These are phyloP conservation scores for Acacia concinna DNA, from an alignment of 331 rosid species.

Conservation along the genomic window DNA sequence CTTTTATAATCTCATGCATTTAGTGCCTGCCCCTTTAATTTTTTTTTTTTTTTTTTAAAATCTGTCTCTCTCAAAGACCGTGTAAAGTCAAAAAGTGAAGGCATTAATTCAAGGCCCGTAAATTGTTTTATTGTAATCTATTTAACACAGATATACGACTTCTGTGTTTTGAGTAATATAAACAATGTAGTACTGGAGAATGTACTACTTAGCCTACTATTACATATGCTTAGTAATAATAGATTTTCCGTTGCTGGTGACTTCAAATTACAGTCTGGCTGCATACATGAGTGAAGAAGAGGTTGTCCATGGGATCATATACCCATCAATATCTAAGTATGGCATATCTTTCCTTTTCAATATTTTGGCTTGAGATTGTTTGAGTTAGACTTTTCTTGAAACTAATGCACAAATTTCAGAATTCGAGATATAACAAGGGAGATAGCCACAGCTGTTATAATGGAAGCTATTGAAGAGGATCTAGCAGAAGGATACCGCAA, in stretches of 20 bases:
- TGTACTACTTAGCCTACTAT: not conserved
- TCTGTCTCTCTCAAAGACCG: not conserved
- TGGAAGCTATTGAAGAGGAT: constrained; percentile 88
- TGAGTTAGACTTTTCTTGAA: constrained; percentile 24
- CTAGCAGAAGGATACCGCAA: constrained; percentile 85
- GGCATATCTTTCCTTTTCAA: constrained; percentile 3
- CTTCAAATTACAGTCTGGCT: constrained; percentile 73
- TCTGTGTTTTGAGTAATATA: not conserved
- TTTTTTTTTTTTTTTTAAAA: too few species aligned
- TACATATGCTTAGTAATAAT: not conserved
- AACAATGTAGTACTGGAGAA: not conserved
- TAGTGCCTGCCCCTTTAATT: too few species aligned
- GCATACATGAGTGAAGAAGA: constrained; percentile 95
- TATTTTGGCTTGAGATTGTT: constrained; percentile 18
- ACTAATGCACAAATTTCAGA: constrained; percentile 52
- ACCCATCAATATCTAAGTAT: constrained; percentile 91
- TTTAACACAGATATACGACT: not conserved
- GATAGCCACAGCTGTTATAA: constrained; percentile 90
- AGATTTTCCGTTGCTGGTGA: constrained; percentile 14
- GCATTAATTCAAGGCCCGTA: not conserved
- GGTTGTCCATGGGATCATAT: constrained; percentile 77
- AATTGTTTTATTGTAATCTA: not conserved
- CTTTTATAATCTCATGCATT: too few species aligned
- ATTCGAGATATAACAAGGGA: constrained; percentile 90
- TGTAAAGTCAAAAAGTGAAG: not conserved